Conservation (phyloP, 2,329 filamentous ascomycete species). For the Diaporthe sp. region DNA sequence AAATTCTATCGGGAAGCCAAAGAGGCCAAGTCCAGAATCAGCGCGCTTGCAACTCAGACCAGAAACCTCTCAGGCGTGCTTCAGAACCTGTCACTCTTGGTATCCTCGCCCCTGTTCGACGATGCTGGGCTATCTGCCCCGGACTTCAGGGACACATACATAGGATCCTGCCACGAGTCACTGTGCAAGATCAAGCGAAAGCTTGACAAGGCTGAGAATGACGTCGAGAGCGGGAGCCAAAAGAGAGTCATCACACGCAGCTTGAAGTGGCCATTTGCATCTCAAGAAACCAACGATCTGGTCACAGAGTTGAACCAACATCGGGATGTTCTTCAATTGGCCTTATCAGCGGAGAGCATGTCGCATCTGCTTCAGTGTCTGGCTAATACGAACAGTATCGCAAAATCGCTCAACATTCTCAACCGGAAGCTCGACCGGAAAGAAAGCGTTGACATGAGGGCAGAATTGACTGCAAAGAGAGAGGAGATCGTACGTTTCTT, state of each 20-base stretch:
- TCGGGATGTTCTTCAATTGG: neutral
- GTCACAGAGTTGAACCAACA: neutral
- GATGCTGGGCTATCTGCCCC: rapidly evolving
- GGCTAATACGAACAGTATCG: neutral
- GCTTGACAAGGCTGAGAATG: neutral
- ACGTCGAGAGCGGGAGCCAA: neutral
- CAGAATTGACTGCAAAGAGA: neutral
- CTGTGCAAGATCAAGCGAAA: neutral
- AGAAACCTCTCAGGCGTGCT: neutral
- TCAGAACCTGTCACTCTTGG: neutral
- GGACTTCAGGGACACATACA: neutral
- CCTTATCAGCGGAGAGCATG: neutral
- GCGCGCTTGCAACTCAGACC: neutral
- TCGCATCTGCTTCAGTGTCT: neutral
- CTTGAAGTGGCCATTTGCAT: neutral
- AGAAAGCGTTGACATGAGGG: neutral
- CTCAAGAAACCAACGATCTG: neutral
- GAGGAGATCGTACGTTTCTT: neutral
- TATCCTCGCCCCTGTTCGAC: neutral
- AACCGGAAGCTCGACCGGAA: neutral
- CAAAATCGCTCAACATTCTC: rapidly evolving
- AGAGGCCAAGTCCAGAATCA: neutral
- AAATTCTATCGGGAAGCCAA: neutral
- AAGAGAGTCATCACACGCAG: neutral
- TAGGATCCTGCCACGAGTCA: neutral